These are phyloP conservation scores for Excoecaria agallocha DNA, from an alignment of 345 rosid species.

Conservation along the genomic window DNA sequence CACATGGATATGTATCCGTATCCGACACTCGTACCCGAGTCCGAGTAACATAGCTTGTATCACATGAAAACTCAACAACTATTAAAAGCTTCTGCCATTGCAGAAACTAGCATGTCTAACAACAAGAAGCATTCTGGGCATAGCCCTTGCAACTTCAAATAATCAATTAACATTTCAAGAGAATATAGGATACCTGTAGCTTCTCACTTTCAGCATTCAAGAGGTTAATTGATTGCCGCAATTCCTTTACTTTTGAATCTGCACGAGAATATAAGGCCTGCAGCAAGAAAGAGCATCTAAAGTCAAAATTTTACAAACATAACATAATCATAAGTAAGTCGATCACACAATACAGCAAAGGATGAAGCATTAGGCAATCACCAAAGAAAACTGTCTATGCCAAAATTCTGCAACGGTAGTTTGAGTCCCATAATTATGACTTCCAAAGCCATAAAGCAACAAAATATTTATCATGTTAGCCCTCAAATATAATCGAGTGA, in stretches of 20 bases:
- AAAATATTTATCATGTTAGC: not conserved
- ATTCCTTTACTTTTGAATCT: constrained; percentile 76
- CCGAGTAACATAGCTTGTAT: too few species aligned
- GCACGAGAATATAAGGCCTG: constrained; percentile 76
- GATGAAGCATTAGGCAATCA: not conserved
- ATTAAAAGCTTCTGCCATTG: not conserved
- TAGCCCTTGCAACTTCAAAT: not conserved
- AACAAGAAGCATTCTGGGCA: not conserved
- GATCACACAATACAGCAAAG: not conserved
- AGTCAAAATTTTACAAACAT: constrained; percentile 1
- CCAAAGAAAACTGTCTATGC: not conserved
- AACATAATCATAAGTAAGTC: not conserved
- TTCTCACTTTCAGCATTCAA: constrained; percentile 78
- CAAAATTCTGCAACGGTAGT: not conserved
- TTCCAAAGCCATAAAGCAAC: constrained; percentile 1
- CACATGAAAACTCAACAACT: not conserved
- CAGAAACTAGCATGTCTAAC: not conserved
- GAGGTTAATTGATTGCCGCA: constrained; percentile 68
- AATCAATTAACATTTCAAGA: not conserved
- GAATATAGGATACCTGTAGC: constrained; percentile 54
- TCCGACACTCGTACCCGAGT: too few species aligned
- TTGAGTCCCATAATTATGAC: not conserved
- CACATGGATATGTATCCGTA: too few species aligned
- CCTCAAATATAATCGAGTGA: not conserved
- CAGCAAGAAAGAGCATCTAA: constrained; percentile 30